Evolutionary conservation across 2,329 filamentous ascomycete genomes (phyloP).

Genomic region (Aciculosporium take): DNA sequence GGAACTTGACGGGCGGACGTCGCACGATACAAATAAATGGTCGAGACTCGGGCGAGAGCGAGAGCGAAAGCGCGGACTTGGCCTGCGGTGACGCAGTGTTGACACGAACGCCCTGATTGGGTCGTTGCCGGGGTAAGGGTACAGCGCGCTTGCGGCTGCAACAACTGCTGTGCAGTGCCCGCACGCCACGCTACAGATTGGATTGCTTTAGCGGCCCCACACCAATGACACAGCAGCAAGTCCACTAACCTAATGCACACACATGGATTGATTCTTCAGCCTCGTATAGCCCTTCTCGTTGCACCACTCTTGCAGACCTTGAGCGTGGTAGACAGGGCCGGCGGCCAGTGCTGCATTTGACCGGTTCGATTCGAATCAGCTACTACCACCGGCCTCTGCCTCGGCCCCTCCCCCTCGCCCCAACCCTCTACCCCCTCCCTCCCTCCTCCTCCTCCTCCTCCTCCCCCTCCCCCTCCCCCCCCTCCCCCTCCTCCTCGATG

Average conservation of each 20-base stretch:
- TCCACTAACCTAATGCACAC: too few relatives aligned
- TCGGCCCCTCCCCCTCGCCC: background rate
- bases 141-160: background rate
- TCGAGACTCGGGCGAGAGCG: background rate
- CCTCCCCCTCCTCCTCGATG: slow-evolving; percentile 7
- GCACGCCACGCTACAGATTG: too few relatives aligned
- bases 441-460: slow-evolving; percentile 2
- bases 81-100: slow-evolving; percentile 7
- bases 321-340: too few relatives aligned
- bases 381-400: background rate
- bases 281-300: too few relatives aligned
- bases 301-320: too few relatives aligned
- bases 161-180: too few relatives aligned
- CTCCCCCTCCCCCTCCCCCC: background rate
- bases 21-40: slow-evolving; percentile 2
- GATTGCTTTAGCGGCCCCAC: background rate
- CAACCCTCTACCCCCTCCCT: background rate
- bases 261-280: too few relatives aligned
- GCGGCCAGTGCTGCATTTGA: background rate
- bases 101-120: slow-evolving; percentile 7
- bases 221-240: too few relatives aligned
- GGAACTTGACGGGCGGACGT: background rate
- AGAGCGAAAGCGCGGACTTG: background rate
- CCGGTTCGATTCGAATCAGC: background rate
- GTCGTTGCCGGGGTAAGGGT: slow-evolving; percentile 6